Evolutionary conservation across 179 eudicot genomes (phyloP), one percentile per base, ranked within the genome.

Genomic region (Sideroxylon spinosum): DNA sequence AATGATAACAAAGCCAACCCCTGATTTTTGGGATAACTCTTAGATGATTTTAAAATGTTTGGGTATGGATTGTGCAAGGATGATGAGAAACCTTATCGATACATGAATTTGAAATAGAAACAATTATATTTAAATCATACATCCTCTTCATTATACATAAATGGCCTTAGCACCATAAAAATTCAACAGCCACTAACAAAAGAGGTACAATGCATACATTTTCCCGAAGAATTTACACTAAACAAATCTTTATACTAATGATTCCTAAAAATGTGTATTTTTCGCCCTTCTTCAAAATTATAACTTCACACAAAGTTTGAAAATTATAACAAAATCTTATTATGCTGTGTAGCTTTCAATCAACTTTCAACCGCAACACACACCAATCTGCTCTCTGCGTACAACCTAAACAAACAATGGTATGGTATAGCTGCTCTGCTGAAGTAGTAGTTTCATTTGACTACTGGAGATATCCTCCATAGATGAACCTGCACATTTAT

Each of bases 341-440:
- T 28, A 67, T 19, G 26, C 14, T 63, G 61, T 9, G 23, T 26
- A 64, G 46, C n/a, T 63, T 57, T 60, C 57, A 70, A n/a, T 20
- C 7, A 0, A 4, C 9, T 56, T 10, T 3, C 49, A 49, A 28
- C 74, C 7, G 57, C 14, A n/a, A 28, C 10, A 71, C 19, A 17
- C 2, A 19, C 22, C 14, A 12, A 76, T 25, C 28, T 48, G 61
- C 59, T 26, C 49, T 62, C 20, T 25, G 22, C 60, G 25, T 19
- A 32, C 65, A 56, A 29, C 19, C 52, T 57, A 73, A 57, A 73
- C 65, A 73, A 11, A 73, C 28, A 57, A 28, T 65, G 48, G 32
- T 56, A 32, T 7, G 26, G 26, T 73, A 5, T 28, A 19, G 6
- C 28, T 16, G 26, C 66, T 57, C 28, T 57, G 65, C 20, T 32